These are phyloP conservation scores for Secale cereale DNA, from an alignment of 176 grass and related monocot genomes.

Conservation along the genomic window DNA sequence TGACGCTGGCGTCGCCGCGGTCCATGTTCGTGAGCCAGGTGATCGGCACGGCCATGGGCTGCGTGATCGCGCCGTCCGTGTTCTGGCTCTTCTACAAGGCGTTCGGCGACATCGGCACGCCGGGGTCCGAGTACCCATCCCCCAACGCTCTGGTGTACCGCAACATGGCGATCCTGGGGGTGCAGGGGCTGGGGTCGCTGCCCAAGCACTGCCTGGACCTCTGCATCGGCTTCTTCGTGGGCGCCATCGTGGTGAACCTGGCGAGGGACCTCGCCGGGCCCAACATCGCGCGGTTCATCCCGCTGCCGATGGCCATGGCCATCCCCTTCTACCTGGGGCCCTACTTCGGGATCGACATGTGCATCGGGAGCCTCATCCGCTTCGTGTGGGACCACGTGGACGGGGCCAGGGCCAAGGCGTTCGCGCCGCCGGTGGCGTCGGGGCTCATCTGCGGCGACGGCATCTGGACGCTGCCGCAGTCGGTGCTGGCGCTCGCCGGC, in stretches of 20 bases:
- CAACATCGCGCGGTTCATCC: background rate
- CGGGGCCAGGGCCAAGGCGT: constrained; percentile 36
- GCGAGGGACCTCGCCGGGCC: background rate
- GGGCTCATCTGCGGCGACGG: constrained; percentile 78
- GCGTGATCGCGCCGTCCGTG: constrained; percentile 10
- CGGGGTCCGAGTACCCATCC: constrained; percentile 4
- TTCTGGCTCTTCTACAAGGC: constrained; percentile 23
- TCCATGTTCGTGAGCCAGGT: constrained; percentile 21
- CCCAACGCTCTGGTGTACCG: constrained; percentile 12
- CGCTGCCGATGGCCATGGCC: constrained; percentile 20
- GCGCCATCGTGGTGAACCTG: background rate
- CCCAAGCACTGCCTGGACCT: background rate
- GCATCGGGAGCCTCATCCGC: background rate
- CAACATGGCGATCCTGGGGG: constrained; percentile 10
- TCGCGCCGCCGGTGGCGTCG: constrained; percentile 56
- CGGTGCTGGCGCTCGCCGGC: constrained; percentile 54
- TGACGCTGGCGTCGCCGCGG: constrained; percentile 11
- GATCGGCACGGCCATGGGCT: constrained; percentile 6
- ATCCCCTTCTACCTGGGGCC: constrained; percentile 9
- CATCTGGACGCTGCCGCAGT: constrained; percentile 76
- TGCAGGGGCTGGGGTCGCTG: background rate
- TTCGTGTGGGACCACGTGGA: background rate
- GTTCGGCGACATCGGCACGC: background rate
- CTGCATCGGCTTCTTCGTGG: constrained; percentile 9
- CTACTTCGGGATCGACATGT: constrained; percentile 22